A percentile compares a stretch with the other conserved stretches of the same genome.
Evolutionary conservation across 768 basidiomycete genomes (phyloP).

Genomic region (Collybiopsis luxurians): DNA sequence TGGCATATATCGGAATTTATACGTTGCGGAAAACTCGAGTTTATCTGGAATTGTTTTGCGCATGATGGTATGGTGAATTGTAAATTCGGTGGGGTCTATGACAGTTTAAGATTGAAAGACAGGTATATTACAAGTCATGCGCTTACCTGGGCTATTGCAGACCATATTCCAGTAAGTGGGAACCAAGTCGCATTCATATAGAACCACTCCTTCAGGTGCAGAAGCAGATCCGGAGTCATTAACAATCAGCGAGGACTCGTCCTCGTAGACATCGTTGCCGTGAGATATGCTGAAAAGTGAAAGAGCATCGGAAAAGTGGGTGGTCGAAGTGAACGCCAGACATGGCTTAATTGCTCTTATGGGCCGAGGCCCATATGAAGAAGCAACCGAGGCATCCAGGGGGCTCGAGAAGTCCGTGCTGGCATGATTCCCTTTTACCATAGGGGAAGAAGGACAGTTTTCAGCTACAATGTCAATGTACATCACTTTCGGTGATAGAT

Average conservation of each 20-base stretch:
- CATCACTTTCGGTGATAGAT: slow-evolving; percentile 30
- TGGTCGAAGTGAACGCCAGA: slow-evolving; percentile 55
- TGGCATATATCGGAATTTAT: slow-evolving; percentile 48
- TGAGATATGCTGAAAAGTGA: background rate
- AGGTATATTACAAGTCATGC: background rate
- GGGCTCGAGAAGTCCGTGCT: slow-evolving; percentile 11
- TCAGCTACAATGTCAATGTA: slow-evolving; percentile 47
- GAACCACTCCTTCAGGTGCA: slow-evolving; percentile 26
- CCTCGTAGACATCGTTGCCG: background rate
- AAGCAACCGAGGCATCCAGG: slow-evolving; percentile 26
- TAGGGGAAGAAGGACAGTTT: slow-evolving; percentile 1
- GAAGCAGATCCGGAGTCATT: slow-evolving; percentile 13
- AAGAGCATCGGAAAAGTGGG: slow-evolving; percentile 32
- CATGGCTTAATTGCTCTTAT: slow-evolving; percentile 63
- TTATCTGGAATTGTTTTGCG: slow-evolving; percentile 15
- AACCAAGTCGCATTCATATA: slow-evolving; percentile 61
- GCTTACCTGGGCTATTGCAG: slow-evolving; percentile 49
- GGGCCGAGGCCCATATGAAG: slow-evolving; percentile 44
- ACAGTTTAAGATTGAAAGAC: background rate
- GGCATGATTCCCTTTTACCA: slow-evolving; percentile 13
- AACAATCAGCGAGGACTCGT: slow-evolving; percentile 24
- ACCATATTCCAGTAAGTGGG: slow-evolving; percentile 69
- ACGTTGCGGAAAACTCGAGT: slow-evolving; percentile 52
- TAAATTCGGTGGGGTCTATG: slow-evolving; percentile 64
- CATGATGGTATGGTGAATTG: slow-evolving; percentile 63